Base-by-base conservation (phyloP, 306 rosid genomes). In the Cicer arietinum region DNA sequence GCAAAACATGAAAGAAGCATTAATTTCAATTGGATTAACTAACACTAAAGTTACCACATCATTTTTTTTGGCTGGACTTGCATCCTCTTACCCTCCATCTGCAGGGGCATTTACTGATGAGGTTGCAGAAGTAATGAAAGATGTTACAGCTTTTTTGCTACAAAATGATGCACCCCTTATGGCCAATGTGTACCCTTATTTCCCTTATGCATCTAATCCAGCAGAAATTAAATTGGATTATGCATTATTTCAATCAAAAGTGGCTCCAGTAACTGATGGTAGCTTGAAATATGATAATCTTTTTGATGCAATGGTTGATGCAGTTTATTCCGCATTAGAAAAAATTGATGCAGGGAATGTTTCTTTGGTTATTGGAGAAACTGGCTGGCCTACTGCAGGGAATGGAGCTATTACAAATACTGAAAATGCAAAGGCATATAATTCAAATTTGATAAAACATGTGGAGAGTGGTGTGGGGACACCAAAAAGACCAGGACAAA, bases 141-240 rank as follows among this genome's bases (percentile, higher is more conserved):
- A 6, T 4, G 76, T 77, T 17, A 7, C 61, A 3, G 1, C 44
- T 25, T 72, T 66, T 67, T 39, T 77, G 7, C 10, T 5, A 5
- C 20, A 42, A 18, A 56, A 45, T 8, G 61, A 14, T 8, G 39
- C 85, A 3, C 82, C 85, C 14, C 67, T 77, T 11, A 48, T 71
- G 82, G 40, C 59, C 20, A 77, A 77, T 14, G 12, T 13, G 3
- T 82, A 77, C 39, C 82, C 79, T 65, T 82, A 82, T 22, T 65
- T 39, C 35, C 12, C 75, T 1, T 66, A 47, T 42, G 0, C 35
- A 16, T 47, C 72, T 8, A 58, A 72, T 2, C 76, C 67, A 6
- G 2, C 7, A 0, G 39, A 66, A 13, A 47, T 77, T 4, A 65
- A 39, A 6, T 48, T 70, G 30, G 60, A 71, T 4, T 77, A 77